phyloP scores from a whole-genome alignment of 805 yeast species.

The Candida jianshihensis region DNA sequence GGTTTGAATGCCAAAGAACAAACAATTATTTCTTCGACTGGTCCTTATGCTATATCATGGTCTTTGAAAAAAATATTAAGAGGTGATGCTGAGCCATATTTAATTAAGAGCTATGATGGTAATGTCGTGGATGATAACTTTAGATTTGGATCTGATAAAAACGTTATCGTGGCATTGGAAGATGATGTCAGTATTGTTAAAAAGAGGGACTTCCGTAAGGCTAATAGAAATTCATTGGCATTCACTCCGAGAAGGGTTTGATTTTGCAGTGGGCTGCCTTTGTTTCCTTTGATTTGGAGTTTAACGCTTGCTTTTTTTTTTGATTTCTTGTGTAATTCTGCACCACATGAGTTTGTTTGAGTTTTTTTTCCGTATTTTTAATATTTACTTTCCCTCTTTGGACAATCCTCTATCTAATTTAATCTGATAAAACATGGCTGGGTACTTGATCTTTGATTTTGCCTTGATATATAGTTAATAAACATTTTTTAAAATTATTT shows the following conservation, averaged over 20 bases:
- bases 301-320: neutral
- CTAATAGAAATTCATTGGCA: conserved; percentile 42
- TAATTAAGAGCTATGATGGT: conserved; percentile 54
- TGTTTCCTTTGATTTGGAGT: neutral
- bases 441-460: too few species aligned
- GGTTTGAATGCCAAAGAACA: conserved; percentile 61
- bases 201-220: conserved; percentile 49
- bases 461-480: neutral
- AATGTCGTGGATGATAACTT: conserved; percentile 72
- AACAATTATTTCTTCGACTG: conserved; percentile 68
- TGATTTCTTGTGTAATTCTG: too few species aligned
- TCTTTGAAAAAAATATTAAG: conserved; percentile 51
- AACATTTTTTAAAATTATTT: conserved; percentile 3
- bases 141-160: conserved; percentile 62
- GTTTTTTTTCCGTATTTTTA: neutral
- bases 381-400: neutral
- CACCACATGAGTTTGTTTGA: too few species aligned
- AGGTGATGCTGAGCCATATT: conserved; percentile 49
- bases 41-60: conserved; percentile 83
- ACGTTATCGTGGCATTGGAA: conserved; percentile 65
- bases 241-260: conserved; percentile 9
- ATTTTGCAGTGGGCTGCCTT: neutral
- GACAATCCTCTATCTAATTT: too few species aligned
- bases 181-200: conserved; percentile 72
- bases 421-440: too few species aligned